A percentile compares a stretch with the other conserved stretches of the same genome.
These are phyloP conservation scores for Capronia coronata DNA, from an alignment of 2,329 filamentous ascomycete genomes.

Conservation along the genomic window DNA sequence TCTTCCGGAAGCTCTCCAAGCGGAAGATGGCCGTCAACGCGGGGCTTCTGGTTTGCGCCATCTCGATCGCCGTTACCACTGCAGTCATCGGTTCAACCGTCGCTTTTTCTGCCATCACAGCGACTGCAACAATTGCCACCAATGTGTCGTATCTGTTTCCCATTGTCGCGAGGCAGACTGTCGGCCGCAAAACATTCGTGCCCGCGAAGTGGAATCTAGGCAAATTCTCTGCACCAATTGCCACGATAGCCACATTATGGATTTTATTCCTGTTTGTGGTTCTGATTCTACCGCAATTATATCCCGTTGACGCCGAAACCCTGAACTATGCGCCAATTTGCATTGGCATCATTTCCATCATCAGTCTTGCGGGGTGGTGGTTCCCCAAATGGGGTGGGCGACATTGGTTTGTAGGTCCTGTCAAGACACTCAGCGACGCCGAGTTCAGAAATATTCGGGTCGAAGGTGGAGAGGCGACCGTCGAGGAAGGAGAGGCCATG, in stretches of 20 bases:
- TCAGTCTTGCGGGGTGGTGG: conserved; percentile 36
- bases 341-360: conserved; percentile 35
- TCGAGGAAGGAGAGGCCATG: conserved; percentile 21
- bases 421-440: conserved; percentile 34
- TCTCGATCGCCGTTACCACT: conserved; percentile 33
- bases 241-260: conserved; percentile 31
- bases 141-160: conserved; percentile 39
- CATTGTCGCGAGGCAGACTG: conserved; percentile 36
- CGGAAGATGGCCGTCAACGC: conserved; percentile 36
- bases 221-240: conserved; percentile 28
- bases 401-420: conserved; percentile 37
- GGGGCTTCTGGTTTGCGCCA: conserved; percentile 32
- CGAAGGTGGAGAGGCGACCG: conserved; percentile 19
- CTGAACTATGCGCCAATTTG: conserved; percentile 39
- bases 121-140: conserved; percentile 36
- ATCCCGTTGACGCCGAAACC: conserved; percentile 35
- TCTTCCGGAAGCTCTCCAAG: conserved; percentile 33
- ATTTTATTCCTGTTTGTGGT: conserved; percentile 36
- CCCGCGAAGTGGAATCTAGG: conserved; percentile 36
- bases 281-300: conserved; percentile 36
- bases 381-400: conserved; percentile 34
- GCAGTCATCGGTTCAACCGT: conserved; percentile 37
- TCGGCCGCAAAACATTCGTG: conserved; percentile 34
- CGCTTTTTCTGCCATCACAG: conserved; percentile 37
- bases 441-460: conserved; percentile 20